These are phyloP conservation scores for Nothophoma quercina DNA, from an alignment of 2,329 filamentous ascomycete genomes.

Conservation along the genomic window DNA sequence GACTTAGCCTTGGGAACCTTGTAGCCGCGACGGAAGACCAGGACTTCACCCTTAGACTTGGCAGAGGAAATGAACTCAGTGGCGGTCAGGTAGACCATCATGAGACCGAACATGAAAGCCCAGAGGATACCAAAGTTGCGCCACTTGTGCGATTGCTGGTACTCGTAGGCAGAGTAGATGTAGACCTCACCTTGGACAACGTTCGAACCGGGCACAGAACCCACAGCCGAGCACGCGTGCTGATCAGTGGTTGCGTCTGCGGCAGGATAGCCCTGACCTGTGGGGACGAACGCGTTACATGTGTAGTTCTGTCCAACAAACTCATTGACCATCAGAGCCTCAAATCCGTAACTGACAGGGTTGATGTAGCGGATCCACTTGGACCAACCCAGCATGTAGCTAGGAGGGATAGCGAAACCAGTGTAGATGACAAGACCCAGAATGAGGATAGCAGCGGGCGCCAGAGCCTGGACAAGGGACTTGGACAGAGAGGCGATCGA, in stretches of 20 bases:
- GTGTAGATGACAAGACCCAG: constrained; percentile 72
- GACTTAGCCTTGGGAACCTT: constrained; percentile 59
- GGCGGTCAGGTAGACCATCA: constrained; percentile 53
- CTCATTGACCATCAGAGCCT: constrained; percentile 83
- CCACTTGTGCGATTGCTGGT: constrained; percentile 53
- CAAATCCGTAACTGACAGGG: constrained; percentile 81
- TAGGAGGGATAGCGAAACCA: constrained; percentile 66
- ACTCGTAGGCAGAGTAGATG: constrained; percentile 45
- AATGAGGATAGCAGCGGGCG: constrained; percentile 65
- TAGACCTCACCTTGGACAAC: constrained; percentile 52
- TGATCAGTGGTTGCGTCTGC: constrained; percentile 37
- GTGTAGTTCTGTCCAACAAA: constrained; percentile 71
- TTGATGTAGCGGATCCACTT: constrained; percentile 85
- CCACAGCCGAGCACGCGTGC: constrained; percentile 53
- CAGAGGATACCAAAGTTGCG: constrained; percentile 57
- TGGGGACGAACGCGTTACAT: constrained; percentile 57
- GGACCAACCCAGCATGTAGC: constrained; percentile 80
- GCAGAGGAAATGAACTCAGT: constrained; percentile 58
- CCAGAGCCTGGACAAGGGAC: constrained; percentile 66
- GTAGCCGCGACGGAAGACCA: constrained; percentile 59
- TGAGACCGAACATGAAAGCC: constrained; percentile 54
- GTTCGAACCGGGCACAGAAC: constrained; percentile 49
- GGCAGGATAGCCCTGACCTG: constrained; percentile 52
- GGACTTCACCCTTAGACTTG: constrained; percentile 61
- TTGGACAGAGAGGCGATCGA: constrained; percentile 79